phyloP scores from a whole-genome alignment of 2,329 filamentous ascomycete species.

The Paramyrothecium roridum region DNA sequence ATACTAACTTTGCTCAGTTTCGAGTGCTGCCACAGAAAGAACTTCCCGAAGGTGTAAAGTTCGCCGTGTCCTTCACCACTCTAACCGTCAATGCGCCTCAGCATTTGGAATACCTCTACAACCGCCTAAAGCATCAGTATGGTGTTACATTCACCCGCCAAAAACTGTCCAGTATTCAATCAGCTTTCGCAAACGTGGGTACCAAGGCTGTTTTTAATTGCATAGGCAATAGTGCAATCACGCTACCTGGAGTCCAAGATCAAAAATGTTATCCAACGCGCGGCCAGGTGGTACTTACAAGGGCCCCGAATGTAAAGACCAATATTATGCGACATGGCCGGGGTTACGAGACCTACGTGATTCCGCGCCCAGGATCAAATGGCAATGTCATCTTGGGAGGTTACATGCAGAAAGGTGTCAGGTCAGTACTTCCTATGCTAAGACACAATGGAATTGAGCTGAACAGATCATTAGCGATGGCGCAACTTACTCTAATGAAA shows the following conservation, averaged over 20 bases:
- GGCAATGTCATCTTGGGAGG: constrained; percentile 27
- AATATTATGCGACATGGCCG: constrained; percentile 33
- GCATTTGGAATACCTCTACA: constrained; percentile 26
- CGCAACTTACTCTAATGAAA: constrained; percentile 28
- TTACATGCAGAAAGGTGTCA: constrained; percentile 29
- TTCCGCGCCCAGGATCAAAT: constrained; percentile 30
- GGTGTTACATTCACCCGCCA: constrained; percentile 23
- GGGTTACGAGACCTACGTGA: constrained; percentile 34
- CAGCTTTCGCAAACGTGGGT: constrained; percentile 14
- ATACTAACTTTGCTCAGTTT: constrained; percentile 23
- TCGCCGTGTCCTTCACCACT: constrained; percentile 28
- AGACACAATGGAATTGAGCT: not conserved
- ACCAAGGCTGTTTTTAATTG: constrained; percentile 28
- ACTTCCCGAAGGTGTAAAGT: constrained; percentile 23
- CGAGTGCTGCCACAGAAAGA: constrained; percentile 18
- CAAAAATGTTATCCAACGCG: constrained; percentile 32
- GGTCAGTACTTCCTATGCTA: constrained; percentile 12
- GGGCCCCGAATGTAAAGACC: constrained; percentile 22
- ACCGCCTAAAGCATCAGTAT: constrained; percentile 15
- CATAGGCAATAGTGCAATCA: constrained; percentile 26
- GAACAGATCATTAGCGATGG: constrained; percentile 16
- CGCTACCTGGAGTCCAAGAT: constrained; percentile 29
- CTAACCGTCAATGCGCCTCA: constrained; percentile 30
- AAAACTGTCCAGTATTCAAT: constrained; percentile 17
- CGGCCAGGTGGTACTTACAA: constrained; percentile 31